A percentile compares a stretch with the other conserved stretches of the same genome.
These are phyloP conservation scores for Monascus ruber DNA, from an alignment of 2,329 filamentous ascomycete species.

Conservation along the genomic window DNA sequence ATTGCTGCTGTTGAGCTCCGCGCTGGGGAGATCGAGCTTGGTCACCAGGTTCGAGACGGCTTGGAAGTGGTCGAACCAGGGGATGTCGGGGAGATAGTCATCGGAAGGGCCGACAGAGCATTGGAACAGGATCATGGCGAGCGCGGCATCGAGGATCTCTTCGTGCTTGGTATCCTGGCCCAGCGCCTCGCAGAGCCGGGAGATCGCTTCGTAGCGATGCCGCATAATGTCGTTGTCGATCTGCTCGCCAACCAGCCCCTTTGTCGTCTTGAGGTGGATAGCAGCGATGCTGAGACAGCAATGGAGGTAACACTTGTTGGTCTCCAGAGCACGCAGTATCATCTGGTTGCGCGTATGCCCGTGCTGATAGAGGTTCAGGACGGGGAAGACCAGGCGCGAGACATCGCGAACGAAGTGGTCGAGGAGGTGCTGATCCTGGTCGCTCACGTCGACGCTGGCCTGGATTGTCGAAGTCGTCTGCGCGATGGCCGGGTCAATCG, in stretches of 20 bases:
- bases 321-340: constrained; percentile 76
- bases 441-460: constrained; percentile 70
- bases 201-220: constrained; percentile 80
- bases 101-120: constrained; percentile 79
- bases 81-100: constrained; percentile 77
- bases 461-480: constrained; percentile 50
- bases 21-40: constrained; percentile 65
- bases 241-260: constrained; percentile 55
- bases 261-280: constrained; percentile 76
- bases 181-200: constrained; percentile 71
- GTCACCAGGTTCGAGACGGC: constrained; percentile 75
- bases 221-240: constrained; percentile 87
- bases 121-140: constrained; percentile 95
- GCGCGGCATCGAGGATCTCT: constrained; percentile 80
- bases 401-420: constrained; percentile 88
- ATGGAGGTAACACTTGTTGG: constrained; percentile 87
- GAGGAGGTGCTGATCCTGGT: constrained; percentile 73
- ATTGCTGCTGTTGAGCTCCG: constrained; percentile 51
- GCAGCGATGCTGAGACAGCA: constrained; percentile 90
- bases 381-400: constrained; percentile 78
- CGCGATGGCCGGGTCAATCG: constrained; percentile 8
- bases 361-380: constrained; percentile 80
- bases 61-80: constrained; percentile 96
- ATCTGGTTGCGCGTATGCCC: constrained; percentile 70
- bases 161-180: constrained; percentile 70